phyloP scores from a whole-genome alignment of 1,139 yeast genomes.

The Yamadazyma buinensis region DNA sequence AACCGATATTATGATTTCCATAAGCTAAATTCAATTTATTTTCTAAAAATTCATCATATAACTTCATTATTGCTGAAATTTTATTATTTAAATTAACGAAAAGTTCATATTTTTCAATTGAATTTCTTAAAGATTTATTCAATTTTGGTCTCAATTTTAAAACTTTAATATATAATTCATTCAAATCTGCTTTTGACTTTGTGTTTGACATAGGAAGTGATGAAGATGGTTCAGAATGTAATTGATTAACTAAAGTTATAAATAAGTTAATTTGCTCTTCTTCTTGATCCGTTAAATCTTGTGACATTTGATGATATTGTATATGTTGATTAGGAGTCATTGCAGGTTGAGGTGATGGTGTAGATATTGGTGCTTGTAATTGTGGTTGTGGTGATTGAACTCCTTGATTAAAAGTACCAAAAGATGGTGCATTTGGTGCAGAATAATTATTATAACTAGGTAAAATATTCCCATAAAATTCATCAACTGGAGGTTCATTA shows the following conservation, averaged over 20 bases:
- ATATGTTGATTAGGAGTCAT: slow-evolving; percentile 15
- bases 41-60: slow-evolving; percentile 79
- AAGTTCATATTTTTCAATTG: slow-evolving; percentile 64
- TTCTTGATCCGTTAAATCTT: slow-evolving; percentile 53
- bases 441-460: slow-evolving; percentile 8
- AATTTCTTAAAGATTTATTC: slow-evolving; percentile 58
- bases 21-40: slow-evolving; percentile 53
- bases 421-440: slow-evolving; percentile 4
- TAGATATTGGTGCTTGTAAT: slow-evolving; percentile 4
- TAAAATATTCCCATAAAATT: slow-evolving; percentile 27
- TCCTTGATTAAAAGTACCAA: slow-evolving; percentile 1
- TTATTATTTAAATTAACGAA: slow-evolving; percentile 80
- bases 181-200: slow-evolving; percentile 57
- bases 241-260: slow-evolving; percentile 57
- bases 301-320: slow-evolving; percentile 9
- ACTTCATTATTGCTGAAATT: slow-evolving; percentile 69
- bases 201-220: slow-evolving; percentile 36
- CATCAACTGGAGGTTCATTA: slow-evolving; percentile 20
- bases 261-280: slow-evolving; percentile 69
- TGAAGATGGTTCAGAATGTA: slow-evolving; percentile 46
- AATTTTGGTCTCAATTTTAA: slow-evolving; percentile 71
- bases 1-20: slow-evolving; percentile 22
- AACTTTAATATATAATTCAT: slow-evolving; percentile 62
- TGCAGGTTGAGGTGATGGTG: slow-evolving; percentile 6
- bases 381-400: slow-evolving; percentile 12